phyloP scores from a whole-genome alignment of 352 stramenopile species.

The Globisporangium viniferum region DNA sequence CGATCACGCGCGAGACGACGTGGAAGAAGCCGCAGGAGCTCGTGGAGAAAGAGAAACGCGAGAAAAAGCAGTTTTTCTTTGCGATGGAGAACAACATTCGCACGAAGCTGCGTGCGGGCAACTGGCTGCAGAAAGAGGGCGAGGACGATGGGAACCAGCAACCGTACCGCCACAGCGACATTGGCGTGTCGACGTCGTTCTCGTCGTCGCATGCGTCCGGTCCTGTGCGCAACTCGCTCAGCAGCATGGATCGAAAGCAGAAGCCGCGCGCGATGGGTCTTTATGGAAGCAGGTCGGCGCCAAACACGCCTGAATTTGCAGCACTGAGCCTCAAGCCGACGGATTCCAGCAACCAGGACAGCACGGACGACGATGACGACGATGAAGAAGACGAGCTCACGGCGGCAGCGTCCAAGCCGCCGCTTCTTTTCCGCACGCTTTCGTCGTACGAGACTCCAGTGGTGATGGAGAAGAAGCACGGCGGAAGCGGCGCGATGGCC shows the following conservation, averaged over 20 bases:
- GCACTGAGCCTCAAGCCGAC: constrained; percentile 16
- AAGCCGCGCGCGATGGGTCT: constrained; percentile 11
- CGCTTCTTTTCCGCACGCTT: constrained; percentile 63
- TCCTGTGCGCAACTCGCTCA: constrained; percentile 22
- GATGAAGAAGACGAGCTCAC: constrained; percentile 26
- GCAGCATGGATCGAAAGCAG: constrained; percentile 21
- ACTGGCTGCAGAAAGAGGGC: constrained; percentile 45
- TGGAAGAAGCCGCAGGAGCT: constrained; percentile 94
- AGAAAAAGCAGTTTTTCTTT: constrained; percentile 91
- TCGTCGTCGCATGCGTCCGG: not conserved
- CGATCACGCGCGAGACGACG: constrained; percentile 93
- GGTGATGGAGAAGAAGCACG: constrained; percentile 48
- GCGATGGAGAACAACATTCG: constrained; percentile 97
- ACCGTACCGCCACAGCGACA: constrained; percentile 21
- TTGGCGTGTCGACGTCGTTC: constrained; percentile 11
- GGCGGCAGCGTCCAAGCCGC: constrained; percentile 30
- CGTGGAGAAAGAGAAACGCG: constrained; percentile 72
- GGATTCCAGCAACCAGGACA: constrained; percentile 33
- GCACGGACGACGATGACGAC: constrained; percentile 37
- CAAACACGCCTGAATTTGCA: constrained; percentile 42
- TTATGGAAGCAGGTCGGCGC: constrained; percentile 40
- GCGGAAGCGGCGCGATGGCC: not conserved
- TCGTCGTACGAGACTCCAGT: constrained; percentile 82
- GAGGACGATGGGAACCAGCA: constrained; percentile 17
- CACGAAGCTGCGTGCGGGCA: constrained; percentile 68